A percentile compares a stretch with the other conserved stretches of the same genome.
Conservation (phyloP, 139 green algal species). For the Picochlorum costavermella region DNA sequence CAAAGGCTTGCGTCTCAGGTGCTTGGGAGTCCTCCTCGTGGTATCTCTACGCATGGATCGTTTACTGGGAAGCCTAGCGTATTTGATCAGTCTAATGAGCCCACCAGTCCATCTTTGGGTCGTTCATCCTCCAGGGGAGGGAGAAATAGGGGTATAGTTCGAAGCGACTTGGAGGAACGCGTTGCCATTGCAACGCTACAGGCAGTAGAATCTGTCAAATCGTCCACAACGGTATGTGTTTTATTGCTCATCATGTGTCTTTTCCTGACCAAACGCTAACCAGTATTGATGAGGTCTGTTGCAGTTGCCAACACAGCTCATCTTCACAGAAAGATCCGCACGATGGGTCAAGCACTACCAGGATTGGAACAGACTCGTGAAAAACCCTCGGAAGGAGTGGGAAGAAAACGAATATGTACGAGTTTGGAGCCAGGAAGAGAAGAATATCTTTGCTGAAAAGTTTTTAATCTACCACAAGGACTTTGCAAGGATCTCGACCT, state of each 20-base stretch:
- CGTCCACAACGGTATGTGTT: conserved; percentile 25
- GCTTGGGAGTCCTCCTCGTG: background rate
- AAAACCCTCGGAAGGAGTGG: conserved; percentile 46
- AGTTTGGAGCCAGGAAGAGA: conserved; percentile 70
- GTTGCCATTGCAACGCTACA: conserved; percentile 57
- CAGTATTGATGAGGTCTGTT: background rate
- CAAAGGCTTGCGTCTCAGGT: background rate
- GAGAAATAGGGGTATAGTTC: conserved; percentile 11
- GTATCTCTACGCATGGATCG: background rate
- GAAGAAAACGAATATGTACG: conserved; percentile 28
- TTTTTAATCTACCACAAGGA: conserved; percentile 75
- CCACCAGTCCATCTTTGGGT: background rate
- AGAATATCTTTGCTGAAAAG: conserved; percentile 74
- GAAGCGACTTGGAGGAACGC: conserved; percentile 62
- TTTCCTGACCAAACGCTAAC: background rate
- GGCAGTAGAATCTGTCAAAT: conserved; percentile 58
- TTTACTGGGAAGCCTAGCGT: background rate
- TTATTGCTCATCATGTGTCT: conserved; percentile 11
- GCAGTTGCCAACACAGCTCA: conserved; percentile 15
- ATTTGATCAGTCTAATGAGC: background rate
- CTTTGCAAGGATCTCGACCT: conserved; percentile 71
- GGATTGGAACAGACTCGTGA: conserved; percentile 46
- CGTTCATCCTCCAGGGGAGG: background rate
- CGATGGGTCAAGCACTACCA: conserved; percentile 33
- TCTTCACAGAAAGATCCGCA: conserved; percentile 6